Base-by-base conservation (phyloP, 2,329 filamentous ascomycete genomes). In the Ophiognomonia clavigignenti-juglandacearum region DNA sequence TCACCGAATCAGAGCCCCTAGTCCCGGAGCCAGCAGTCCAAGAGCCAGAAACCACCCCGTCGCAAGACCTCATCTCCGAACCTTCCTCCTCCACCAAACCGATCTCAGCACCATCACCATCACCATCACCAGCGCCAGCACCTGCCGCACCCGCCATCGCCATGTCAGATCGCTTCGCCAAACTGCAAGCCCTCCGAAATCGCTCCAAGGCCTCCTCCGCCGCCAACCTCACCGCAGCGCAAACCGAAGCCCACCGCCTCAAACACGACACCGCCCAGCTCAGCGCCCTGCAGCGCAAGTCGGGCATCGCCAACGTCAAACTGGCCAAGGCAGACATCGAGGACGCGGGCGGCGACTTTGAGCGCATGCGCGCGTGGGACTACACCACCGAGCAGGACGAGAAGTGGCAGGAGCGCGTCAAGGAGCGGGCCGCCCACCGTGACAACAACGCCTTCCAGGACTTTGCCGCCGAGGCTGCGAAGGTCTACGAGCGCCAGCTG, bases 321-420 rank as follows among this genome's bases (percentile, higher is more conserved):
- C 80, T 98, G 0, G 77, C 96, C 36, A 96, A 96, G 71, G 88
- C 90, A 4, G 90, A 96, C 59, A 84, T 90, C 2, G 88, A 91
- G 64, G 88, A 88, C 16, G 74, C 77, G 0, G 90, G 90, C 27
- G 89, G 88, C 46, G 93, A 97, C 65, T 98, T 97, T 61, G 93
- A 98, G 74, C 87, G 93, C 56, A 96, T 97, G 70, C 84, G 93
- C 34, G 93, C 93, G 2, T 98, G 93, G 93, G 93, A 97, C 70
- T 98, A 93, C 88, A 98, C 93, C 1, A 74, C 92, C 6, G 93
- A 98, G 54, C 93, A 98, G 69, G 87, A 83, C 57, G 93, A 96
- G 70, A 82, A 79, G 56, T 98, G 93, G 93, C 93, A 98, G 66
- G 85, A 85, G 70, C 84, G 91, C 26, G 72, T 95, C 64, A 87